These are phyloP conservation scores for Fusarium chaquense DNA, from an alignment of 2,329 filamentous ascomycete genomes.

Conservation along the genomic window DNA sequence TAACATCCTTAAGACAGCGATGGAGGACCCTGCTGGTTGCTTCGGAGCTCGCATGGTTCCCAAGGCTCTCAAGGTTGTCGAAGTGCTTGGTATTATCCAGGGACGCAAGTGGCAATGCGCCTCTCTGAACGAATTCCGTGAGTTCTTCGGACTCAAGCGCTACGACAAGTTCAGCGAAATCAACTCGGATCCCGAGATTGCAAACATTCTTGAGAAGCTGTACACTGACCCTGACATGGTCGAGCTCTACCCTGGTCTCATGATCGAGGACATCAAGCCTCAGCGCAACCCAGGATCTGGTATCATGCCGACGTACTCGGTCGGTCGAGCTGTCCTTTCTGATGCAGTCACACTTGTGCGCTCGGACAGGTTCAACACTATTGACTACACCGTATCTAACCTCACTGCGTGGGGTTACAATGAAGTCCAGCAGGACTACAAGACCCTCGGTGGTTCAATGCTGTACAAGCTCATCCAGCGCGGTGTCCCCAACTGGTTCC, in stretches of 20 bases:
- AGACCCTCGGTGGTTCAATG: conserved; percentile 58
- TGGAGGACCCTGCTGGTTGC: conserved; percentile 70
- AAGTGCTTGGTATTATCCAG: conserved; percentile 72
- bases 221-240: conserved; percentile 75
- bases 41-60: conserved; percentile 72
- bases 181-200: conserved; percentile 67
- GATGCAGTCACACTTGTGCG: conserved; percentile 71
- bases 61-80: conserved; percentile 68
- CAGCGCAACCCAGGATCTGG: conserved; percentile 61
- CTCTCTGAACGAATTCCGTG: conserved; percentile 73
- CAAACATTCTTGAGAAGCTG: conserved; percentile 66
- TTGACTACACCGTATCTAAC: conserved; percentile 58
- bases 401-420: conserved; percentile 61
- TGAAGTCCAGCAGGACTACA: conserved; percentile 46
- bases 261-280: conserved; percentile 69
- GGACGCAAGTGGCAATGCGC: conserved; percentile 71
- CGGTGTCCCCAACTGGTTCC: conserved; percentile 59
- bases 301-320: conserved; percentile 59
- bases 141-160: conserved; percentile 70
- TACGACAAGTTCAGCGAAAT: conserved; percentile 70
- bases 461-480: conserved; percentile 61
- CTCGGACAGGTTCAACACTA: conserved; percentile 69
- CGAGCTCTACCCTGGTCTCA: conserved; percentile 76
- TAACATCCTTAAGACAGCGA: conserved; percentile 65
- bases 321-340: conserved; percentile 67